Evolutionary conservation across 2,329 filamentous ascomycete species (phyloP).

Genomic region (Cadophora sp.): DNA sequence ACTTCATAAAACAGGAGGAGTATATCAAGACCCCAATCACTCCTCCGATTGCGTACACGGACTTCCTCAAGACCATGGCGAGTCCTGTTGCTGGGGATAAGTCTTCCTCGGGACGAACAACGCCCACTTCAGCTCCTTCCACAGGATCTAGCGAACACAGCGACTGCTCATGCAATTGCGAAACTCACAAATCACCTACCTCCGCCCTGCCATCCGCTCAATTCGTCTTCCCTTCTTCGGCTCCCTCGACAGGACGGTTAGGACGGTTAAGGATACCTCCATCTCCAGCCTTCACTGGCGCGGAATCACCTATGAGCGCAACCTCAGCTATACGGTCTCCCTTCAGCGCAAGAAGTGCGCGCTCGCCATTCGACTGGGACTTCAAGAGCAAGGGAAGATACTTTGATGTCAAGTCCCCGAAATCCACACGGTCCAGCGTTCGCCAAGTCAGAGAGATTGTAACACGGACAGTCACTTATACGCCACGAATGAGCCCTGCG

Average conservation of each 20-base stretch:
- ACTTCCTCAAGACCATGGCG: conserved; percentile 85
- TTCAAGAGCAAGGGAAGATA: conserved; percentile 70
- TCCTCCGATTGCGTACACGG: conserved; percentile 86
- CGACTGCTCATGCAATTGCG: conserved; percentile 63
- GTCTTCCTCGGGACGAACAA: conserved; percentile 52
- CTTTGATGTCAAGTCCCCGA: conserved; percentile 62
- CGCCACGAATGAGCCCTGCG: conserved; percentile 83
- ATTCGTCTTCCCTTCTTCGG: conserved; percentile 67
- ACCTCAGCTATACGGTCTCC: conserved; percentile 66
- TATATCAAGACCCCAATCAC: conserved; percentile 84
- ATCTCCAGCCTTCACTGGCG: conserved; percentile 71
- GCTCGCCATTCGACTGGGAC: conserved; percentile 82
- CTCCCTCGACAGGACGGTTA: conserved; percentile 60
- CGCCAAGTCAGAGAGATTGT: conserved; percentile 86
- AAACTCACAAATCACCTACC: conserved; percentile 59
- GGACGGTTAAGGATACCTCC: conserved; percentile 77
- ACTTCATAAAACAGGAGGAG: conserved; percentile 71
- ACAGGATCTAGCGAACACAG: conserved; percentile 53
- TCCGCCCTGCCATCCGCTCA: conserved; percentile 60
- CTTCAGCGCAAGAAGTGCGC: conserved; percentile 68
- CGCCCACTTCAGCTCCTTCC: conserved; percentile 52
- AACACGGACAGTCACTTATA: conserved; percentile 93
- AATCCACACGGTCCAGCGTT: conserved; percentile 64
- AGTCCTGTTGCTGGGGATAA: conserved; percentile 44
- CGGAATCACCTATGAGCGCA: conserved; percentile 72